Evolutionary conservation across 176 grass and related monocot species (phyloP), one percentile per base, ranked within the genome.

Genomic region (Carex kokanica): DNA sequence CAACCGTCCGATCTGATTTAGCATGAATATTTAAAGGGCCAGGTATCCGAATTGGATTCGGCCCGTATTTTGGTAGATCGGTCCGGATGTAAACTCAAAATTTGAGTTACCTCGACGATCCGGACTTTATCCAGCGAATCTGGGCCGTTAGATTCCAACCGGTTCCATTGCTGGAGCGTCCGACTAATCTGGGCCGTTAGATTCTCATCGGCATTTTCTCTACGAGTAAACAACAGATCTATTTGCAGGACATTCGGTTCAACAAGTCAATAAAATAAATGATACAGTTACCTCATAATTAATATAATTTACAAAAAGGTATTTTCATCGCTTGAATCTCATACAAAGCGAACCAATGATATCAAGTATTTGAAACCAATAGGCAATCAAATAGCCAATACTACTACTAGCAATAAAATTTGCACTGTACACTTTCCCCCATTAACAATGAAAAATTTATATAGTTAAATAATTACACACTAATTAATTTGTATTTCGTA

Each of bases 301-400:
- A 4, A 40, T 8, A 32, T 18, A 29, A 40, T 8, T 16, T 36
- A 68, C 32, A 41, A 70, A 77, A 77, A 18, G 32, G 55, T 78
- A 31, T 77, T 51, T 49, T 27, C 45, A 51, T 40, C 24, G 27
- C 29, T 17, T 61, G 18, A 82, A 66, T 64, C 24, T 47, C 61
- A 65, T 68, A 67, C 60, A 82, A 66, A 32, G 20, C 15, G 11
- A 78, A 47, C 67, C 40, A 53, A 82, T 32, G 8, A 15, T 65
- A 51, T 66, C 8, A 41, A 23, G 59, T 8, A 17, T 62, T 52
- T 29, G 27, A 60, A 81, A 17, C 20, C n/a, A 41, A 68, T 27
- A 68, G 31, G 31, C 59, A 82, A 67, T 82, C 45, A 43, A 67
- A 82, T 82, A 53, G 23, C 80, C 80, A 82, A 64, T 67, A 63